These are phyloP conservation scores for Misopates orontium DNA, from an alignment of 257 asterid species.

Conservation along the genomic window DNA sequence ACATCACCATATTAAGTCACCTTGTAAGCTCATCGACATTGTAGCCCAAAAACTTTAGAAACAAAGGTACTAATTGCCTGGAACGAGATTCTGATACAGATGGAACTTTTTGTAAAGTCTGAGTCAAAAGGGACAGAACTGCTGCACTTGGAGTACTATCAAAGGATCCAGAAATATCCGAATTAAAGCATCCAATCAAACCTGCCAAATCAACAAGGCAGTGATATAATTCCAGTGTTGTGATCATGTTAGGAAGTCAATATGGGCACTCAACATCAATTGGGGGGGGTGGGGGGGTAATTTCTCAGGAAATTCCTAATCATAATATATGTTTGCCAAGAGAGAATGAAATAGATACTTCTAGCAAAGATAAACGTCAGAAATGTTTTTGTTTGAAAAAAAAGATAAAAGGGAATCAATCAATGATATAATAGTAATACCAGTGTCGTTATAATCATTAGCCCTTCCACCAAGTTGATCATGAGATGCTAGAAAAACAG, in stretches of 20 bases:
- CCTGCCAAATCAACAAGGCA: constrained; percentile 45
- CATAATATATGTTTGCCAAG: constrained; percentile 9
- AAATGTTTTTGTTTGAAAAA: constrained; percentile 5
- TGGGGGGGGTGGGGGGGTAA: constrained; percentile 1
- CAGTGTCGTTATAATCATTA: constrained; percentile 41
- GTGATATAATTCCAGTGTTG: constrained; percentile 12
- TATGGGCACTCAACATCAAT: background rate
- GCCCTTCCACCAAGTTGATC: constrained; percentile 38
- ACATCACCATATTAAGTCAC: constrained; percentile 35
- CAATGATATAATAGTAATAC: constrained; percentile 38
- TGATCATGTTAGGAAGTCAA: constrained; percentile 13
- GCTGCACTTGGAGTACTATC: constrained; percentile 55
- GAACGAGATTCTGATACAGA: constrained; percentile 65
- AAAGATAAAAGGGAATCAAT: constrained; percentile 1
- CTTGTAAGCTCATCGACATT: constrained; percentile 47
- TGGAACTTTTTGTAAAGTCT: constrained; percentile 69
- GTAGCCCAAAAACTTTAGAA: constrained; percentile 81
- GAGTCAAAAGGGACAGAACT: constrained; percentile 65
- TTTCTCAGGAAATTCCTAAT: background rate
- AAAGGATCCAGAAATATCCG: constrained; percentile 40
- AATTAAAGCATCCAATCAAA: constrained; percentile 59
- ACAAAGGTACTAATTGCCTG: constrained; percentile 68
- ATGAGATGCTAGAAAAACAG: constrained; percentile 48
- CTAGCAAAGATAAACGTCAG: constrained; percentile 25
- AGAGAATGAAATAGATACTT: background rate